A percentile compares a stretch with the other conserved stretches of the same genome.
phyloP scores from a whole-genome alignment of 495 filamentous ascomycete species.

The Pyrenula massariospora region DNA sequence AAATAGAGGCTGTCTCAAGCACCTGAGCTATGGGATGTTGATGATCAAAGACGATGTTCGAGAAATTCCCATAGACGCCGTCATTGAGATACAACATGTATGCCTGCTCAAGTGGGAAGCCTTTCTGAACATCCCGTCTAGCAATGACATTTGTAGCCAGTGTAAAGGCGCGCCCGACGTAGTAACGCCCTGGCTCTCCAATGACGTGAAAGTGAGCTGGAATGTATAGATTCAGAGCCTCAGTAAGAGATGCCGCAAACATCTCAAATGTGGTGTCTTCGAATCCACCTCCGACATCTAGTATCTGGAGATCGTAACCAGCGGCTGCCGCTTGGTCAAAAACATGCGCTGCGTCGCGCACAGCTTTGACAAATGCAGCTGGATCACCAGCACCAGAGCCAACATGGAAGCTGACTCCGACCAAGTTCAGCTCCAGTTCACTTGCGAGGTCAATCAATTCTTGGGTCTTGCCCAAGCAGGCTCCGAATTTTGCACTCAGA shows the following conservation, averaged over 20 bases:
- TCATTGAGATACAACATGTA: slow-evolving; percentile 98
- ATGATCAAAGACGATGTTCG: slow-evolving; percentile 97
- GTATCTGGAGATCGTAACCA: slow-evolving; percentile 70
- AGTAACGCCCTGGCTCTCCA: slow-evolving; percentile 92
- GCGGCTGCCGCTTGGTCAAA: slow-evolving; percentile 75
- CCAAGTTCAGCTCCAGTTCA: slow-evolving; percentile 84
- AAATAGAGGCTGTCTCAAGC: slow-evolving; percentile 46
- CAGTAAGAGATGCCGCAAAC: slow-evolving; percentile 71
- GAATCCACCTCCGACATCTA: slow-evolving; percentile 95
- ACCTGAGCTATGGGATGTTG: slow-evolving; percentile 81
- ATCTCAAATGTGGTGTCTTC: slow-evolving; percentile 76
- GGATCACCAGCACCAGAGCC: slow-evolving; percentile 92
- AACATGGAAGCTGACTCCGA: slow-evolving; percentile 96
- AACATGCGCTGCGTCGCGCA: slow-evolving; percentile 74
- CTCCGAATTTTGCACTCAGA: slow-evolving; percentile 93
- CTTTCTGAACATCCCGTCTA: slow-evolving; percentile 70
- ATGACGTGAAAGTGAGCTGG: slow-evolving; percentile 79
- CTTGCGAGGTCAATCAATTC: slow-evolving; percentile 71
- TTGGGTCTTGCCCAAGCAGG: slow-evolving; percentile 68
- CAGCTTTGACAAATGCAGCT: slow-evolving; percentile 74
- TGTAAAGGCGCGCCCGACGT: slow-evolving; percentile 84
- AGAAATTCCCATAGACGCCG: slow-evolving; percentile 95
- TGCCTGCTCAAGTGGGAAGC: slow-evolving; percentile 41
- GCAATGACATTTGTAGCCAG: slow-evolving; percentile 91
- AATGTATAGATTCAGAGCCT: slow-evolving; percentile 77